Evolutionary conservation across 352 stramenopile species (phyloP).

Genomic region (Pythium vanterpoolii): DNA sequence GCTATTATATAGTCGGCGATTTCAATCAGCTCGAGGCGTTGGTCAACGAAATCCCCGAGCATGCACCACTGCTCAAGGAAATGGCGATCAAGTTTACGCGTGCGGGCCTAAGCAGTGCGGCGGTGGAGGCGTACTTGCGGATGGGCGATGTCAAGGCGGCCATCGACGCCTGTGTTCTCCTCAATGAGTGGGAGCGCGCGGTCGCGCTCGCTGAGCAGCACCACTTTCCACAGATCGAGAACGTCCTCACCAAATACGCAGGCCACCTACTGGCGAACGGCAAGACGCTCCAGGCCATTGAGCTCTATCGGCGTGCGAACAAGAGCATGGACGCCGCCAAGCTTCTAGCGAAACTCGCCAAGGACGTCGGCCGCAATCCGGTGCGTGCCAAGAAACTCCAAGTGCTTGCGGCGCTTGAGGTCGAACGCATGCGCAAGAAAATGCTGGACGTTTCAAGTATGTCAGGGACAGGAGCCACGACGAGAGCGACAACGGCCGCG

Average conservation of each 20-base stretch:
- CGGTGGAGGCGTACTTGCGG: conserved; percentile 85
- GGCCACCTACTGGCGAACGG: conserved; percentile 81
- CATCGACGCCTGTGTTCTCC: conserved; percentile 90
- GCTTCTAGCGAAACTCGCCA: conserved; percentile 85
- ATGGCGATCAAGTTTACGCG: conserved; percentile 88
- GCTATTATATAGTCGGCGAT: conserved; percentile 89
- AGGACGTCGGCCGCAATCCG: conserved; percentile 78
- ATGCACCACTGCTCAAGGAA: conserved; percentile 70
- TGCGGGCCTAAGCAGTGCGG: conserved; percentile 77
- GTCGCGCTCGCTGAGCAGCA: conserved; percentile 89
- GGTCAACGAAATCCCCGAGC: conserved; percentile 82
- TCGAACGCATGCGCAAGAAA: conserved; percentile 90
- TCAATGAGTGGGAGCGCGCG: conserved; percentile 92
- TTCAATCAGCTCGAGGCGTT: conserved; percentile 87
- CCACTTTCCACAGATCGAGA: conserved; percentile 94
- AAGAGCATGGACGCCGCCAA: conserved; percentile 92
- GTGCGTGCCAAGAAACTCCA: conserved; percentile 92
- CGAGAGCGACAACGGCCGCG: conserved; percentile 64
- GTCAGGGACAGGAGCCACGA: conserved; percentile 26
- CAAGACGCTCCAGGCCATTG: conserved; percentile 88
- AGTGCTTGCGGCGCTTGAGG: conserved; percentile 91
- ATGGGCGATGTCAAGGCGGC: conserved; percentile 90
- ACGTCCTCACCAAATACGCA: conserved; percentile 89
- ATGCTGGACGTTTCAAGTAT: conserved; percentile 78
- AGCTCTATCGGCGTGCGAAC: conserved; percentile 91